Base-by-base conservation (phyloP, 208 protist species). In the Leishmania guyanensis region DNA sequence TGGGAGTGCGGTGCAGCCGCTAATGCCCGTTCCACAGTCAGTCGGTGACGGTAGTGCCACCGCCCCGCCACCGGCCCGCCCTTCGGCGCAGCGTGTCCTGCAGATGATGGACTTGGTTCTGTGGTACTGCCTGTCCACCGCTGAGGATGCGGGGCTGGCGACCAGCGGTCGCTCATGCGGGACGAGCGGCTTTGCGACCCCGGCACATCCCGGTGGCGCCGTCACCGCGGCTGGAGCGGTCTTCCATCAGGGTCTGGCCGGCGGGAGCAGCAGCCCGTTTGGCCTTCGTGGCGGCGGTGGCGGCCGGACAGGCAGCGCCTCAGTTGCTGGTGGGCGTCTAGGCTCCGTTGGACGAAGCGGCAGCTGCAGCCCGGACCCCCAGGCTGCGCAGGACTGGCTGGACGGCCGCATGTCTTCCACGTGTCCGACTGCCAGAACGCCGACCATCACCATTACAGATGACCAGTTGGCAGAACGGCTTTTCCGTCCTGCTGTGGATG, bases 91-190 rank as follows among this genome's bases (percentile, higher is more conserved):
- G 50, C 71, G 48, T 9, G 3, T 86, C 0, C 56, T 82, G 51
- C 74, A 79, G 54, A 64, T 91, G 26, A 58, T 87, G 43, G 80
- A 89, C 29, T 46, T 92, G 2, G 79, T 93, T 29, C 62, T 85
- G 43, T 90, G 86, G 87, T 93, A 92, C 81, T 93, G 90, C 82
- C 75, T 91, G 14, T 84, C 86, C 17, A 93, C 90, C 4, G 64
- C 85, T 10, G 81, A 83, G 53, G 78, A 86, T 20, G 56, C 70
- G 17, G 75, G 79, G 64, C 56, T 88, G 60, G 69, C 78, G 46
- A n/a, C 77, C 56, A 66, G 65, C 36, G 81, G 66, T 5, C 81
- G 79, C 29, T 78, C 71, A 0, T 76, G 69, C 69, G 81, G 81
- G 58, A 84, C 86, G 26, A 80, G 75, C n/a, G 74, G 75, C 17